Evolutionary conservation across 2,329 filamentous ascomycete species (phyloP).

Genomic region (Alternaria infectoria): DNA sequence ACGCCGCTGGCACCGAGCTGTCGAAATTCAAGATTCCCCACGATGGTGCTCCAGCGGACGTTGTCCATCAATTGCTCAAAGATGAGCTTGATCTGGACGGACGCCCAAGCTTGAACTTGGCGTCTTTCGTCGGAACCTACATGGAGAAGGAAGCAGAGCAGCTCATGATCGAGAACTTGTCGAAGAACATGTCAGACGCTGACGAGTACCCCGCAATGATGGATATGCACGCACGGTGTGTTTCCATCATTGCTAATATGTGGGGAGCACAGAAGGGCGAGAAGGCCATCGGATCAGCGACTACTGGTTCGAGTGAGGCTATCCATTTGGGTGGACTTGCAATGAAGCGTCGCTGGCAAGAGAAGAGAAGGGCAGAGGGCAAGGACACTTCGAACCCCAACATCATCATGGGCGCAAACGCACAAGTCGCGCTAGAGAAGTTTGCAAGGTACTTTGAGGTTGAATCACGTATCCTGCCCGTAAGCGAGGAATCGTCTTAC

Average conservation of each 20-base stretch:
- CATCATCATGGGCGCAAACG: conserved; percentile 76
- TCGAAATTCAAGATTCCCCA: conserved; percentile 66
- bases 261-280: conserved; percentile 69
- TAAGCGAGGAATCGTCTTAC: conserved; percentile 65
- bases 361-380: conserved; percentile 63
- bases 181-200: conserved; percentile 75
- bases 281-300: conserved; percentile 71
- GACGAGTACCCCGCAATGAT: conserved; percentile 55
- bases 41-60: conserved; percentile 65
- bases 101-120: conserved; percentile 71
- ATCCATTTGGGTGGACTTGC: conserved; percentile 74
- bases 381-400: conserved; percentile 71
- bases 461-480: conserved; percentile 69
- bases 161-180: conserved; percentile 71
- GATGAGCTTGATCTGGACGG: conserved; percentile 51
- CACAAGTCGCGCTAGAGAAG: conserved; percentile 75
- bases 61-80: conserved; percentile 67
- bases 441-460: conserved; percentile 78
- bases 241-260: conserved; percentile 71
- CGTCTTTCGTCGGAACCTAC: conserved; percentile 73
- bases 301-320: conserved; percentile 73
- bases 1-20: conserved; percentile 61
- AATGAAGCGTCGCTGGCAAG: conserved; percentile 73
- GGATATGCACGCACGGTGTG: conserved; percentile 69
- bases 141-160: conserved; percentile 71